Percentiles rank a stretch among this genome's conserved stretches.
These are phyloP conservation scores for Neurospora sp. DNA, from an alignment of 495 filamentous ascomycete species.

Conservation along the genomic window DNA sequence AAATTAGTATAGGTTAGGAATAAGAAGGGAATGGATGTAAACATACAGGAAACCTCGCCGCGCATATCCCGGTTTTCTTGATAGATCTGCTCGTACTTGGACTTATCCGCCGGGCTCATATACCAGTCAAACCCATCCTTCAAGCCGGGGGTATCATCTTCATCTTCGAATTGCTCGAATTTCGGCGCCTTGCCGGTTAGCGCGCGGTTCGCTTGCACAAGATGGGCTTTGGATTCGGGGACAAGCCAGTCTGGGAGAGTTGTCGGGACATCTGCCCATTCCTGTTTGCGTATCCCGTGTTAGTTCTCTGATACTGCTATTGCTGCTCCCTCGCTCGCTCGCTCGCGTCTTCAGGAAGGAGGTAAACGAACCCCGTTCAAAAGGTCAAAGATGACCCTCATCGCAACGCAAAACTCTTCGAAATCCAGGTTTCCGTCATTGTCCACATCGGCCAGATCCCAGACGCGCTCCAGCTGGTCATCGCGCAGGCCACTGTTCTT, in stretches of 20 bases:
- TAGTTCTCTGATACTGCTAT: neutral
- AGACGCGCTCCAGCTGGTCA: conserved; percentile 91
- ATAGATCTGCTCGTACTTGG: conserved; percentile 95
- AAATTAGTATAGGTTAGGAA: conserved; percentile 1
- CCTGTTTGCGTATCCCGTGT: conserved; percentile 39
- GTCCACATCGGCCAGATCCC: conserved; percentile 96
- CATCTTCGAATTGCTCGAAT: conserved; percentile 69
- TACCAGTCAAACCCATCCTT: conserved; percentile 99
- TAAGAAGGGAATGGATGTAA: neutral
- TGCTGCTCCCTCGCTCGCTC: neutral
- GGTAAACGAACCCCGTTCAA: conserved; percentile 65
- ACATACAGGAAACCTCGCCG: conserved; percentile 72
- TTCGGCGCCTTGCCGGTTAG: conserved; percentile 61
- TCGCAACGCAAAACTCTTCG: conserved; percentile 98
- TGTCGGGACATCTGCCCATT: conserved; percentile 73
- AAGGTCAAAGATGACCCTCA: conserved; percentile 93
- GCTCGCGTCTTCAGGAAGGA: neutral
- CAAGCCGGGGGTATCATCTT: conserved; percentile 69
- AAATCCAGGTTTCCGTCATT: conserved; percentile 95
- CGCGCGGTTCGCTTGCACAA: conserved; percentile 81
- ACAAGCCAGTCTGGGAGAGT: conserved; percentile 90
- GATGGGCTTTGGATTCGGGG: conserved; percentile 90
- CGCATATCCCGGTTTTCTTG: conserved; percentile 74
- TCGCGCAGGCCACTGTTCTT: conserved; percentile 90
- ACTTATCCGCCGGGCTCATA: conserved; percentile 81